phyloP scores from a whole-genome alignment of 192 early-diverging fungal species.

The Backusella liffmaniae region DNA sequence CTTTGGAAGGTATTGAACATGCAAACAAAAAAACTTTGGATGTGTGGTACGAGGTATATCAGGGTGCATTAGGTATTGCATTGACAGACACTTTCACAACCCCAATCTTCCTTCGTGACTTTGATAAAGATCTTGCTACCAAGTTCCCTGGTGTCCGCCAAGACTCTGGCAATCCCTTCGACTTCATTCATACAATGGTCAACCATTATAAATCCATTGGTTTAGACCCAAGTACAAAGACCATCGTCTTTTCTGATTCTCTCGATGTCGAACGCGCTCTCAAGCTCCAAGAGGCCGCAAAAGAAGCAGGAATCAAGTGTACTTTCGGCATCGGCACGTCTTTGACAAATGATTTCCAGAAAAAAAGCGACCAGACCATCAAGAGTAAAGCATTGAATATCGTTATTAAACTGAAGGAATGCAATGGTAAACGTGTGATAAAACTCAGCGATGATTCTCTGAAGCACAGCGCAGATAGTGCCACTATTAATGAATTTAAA shows the following conservation, averaged over 20 bases:
- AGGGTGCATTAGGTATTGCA: conserved; percentile 58
- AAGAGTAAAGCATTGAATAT: conserved; percentile 63
- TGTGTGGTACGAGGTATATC: conserved; percentile 60
- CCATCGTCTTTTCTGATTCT: conserved; percentile 71
- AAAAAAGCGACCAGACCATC: conserved; percentile 25
- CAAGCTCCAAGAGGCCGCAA: conserved; percentile 44
- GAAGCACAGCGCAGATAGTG: conserved; percentile 59
- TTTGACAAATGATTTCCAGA: conserved; percentile 70
- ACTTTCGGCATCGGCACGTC: conserved; percentile 75
- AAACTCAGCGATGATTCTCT: conserved; percentile 69
- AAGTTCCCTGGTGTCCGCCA: conserved; percentile 63
- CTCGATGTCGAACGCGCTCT: conserved; percentile 54
- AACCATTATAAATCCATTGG: conserved; percentile 56
- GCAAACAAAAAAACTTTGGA: conserved; percentile 60
- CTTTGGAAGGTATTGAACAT: conserved; percentile 54
- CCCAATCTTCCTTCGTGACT: conserved; percentile 59
- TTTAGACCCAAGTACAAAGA: conserved; percentile 59
- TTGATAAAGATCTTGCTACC: conserved; percentile 50
- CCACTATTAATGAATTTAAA: conserved; percentile 50
- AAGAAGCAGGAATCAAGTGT: conserved; percentile 45
- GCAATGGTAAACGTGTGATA: conserved; percentile 55
- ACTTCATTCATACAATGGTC: conserved; percentile 56
- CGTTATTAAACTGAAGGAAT: conserved; percentile 69
- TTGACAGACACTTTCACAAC: conserved; percentile 76
- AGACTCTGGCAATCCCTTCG: conserved; percentile 68